Evolutionary conservation across 148 eudicot species (phyloP), one percentile per base, ranked within the genome.

Genomic region (Arbutus unedo): DNA sequence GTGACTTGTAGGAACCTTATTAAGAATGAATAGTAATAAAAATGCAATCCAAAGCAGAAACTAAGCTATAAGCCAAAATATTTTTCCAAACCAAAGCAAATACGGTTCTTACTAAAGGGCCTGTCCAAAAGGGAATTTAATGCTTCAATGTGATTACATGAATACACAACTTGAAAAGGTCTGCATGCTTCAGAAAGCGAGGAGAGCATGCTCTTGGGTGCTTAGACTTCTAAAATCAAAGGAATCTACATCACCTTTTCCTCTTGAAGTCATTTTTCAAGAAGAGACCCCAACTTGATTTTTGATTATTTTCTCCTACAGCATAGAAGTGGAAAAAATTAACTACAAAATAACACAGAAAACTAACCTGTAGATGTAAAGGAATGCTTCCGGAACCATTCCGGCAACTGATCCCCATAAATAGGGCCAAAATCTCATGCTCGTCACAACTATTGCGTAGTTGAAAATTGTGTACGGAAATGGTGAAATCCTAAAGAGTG

Each of bases 391-490:
- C 31, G 98, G 98, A 76, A 93, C 89, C 98, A 95, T 95, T 85
- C 98, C 98, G 49, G 96, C 91, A 74, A 95, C 55, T 74, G 98
- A 93, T 78, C 98, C 98, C 79, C 95, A 91, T 45, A 95, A 83
- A 83, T 95, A 95, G 4, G 98, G 98, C 96, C 98, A 92, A 88
- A 92, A 95, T 83, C 86, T 88, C 94, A 95, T 89, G 80, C 82
- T 92, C 43, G 98, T 95, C 57, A 92, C 98, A 77, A 91, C 98
- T 56, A 93, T 82, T 4, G 98, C 96, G 73, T 95, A 95, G 87
- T 95, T 95, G 90, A 93, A 95, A 64, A 95, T 90, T 70, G 97
- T 91, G 89, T 95, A 95, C 5, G 98, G 98, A 86, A 95, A 95
- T 75, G 98, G 98, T 79, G 98, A 95, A 62, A 93, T 77, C 82